These are phyloP conservation scores for Neolentinus lepideus DNA, from an alignment of 1,284 basidiomycete species.

Conservation along the genomic window DNA sequence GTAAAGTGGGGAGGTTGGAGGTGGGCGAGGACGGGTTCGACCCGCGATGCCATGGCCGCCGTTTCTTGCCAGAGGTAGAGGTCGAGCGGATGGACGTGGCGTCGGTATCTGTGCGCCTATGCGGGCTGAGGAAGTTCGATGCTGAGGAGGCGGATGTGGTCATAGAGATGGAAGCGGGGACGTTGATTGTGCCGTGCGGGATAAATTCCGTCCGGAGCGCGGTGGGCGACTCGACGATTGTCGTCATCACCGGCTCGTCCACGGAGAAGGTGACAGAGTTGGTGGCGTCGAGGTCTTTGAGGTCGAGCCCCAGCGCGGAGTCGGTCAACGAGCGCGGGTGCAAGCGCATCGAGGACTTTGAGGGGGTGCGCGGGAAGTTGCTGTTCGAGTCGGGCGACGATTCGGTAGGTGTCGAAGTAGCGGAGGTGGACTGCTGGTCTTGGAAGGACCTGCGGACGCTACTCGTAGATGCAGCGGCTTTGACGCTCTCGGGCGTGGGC, in stretches of 20 bases:
- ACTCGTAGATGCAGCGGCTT: conserved; percentile 24
- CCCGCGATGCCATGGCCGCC: conserved; percentile 22
- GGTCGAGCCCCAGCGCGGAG: neutral
- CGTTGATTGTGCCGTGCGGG: conserved; percentile 8
- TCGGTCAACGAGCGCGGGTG: neutral
- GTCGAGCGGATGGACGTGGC: conserved; percentile 30
- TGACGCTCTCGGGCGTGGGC: conserved; percentile 14
- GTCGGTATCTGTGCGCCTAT: conserved; percentile 29
- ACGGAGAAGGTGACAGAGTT: conserved; percentile 15
- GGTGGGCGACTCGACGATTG: conserved; percentile 48
- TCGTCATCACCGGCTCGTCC: conserved; percentile 17
- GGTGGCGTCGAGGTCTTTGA: conserved; percentile 15
- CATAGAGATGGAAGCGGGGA: conserved; percentile 17
- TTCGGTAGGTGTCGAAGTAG: conserved; percentile 13
- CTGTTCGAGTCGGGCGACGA: conserved; percentile 9
- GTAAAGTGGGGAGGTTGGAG: conserved; percentile 20
- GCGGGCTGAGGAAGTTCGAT: conserved; percentile 14
- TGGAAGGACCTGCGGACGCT: conserved; percentile 25
- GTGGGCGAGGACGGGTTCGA: conserved; percentile 9
- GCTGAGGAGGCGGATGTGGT: conserved; percentile 13
- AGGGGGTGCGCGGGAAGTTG: conserved; percentile 7
- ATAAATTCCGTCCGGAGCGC: conserved; percentile 16
- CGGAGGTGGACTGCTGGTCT: conserved; percentile 4
- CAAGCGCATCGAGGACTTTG: neutral
- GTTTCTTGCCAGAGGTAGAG: conserved; percentile 27